phyloP scores from a whole-genome alignment of 257 asterid species.

The Paulownia fortunei region DNA sequence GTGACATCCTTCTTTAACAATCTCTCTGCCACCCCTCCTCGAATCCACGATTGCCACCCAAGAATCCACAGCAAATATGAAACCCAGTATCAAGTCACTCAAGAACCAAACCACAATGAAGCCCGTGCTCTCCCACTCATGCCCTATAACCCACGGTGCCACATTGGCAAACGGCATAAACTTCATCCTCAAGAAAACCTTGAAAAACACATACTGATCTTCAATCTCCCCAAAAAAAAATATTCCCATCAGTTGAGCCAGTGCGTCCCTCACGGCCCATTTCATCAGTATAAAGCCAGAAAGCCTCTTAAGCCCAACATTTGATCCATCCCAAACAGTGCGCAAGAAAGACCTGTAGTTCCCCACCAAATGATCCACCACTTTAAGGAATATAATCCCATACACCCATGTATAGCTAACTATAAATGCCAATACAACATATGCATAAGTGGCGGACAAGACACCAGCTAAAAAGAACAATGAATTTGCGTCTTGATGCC shows the following conservation, averaged over 20 bases:
- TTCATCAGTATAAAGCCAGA: constrained; percentile 82
- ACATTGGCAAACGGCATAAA: constrained; percentile 73
- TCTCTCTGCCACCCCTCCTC: constrained; percentile 90
- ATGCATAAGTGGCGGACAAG: constrained; percentile 64
- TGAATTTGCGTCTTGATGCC: constrained; percentile 61
- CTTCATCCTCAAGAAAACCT: constrained; percentile 75
- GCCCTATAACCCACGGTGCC: constrained; percentile 80
- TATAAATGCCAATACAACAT: constrained; percentile 71
- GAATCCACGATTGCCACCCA: constrained; percentile 87
- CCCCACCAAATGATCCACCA: constrained; percentile 75
- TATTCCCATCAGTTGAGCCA: constrained; percentile 75
- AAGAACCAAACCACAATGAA: constrained; percentile 67
- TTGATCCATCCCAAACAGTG: constrained; percentile 78
- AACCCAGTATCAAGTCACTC: constrained; percentile 70
- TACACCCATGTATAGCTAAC: constrained; percentile 77
- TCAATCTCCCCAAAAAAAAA: constrained; percentile 79
- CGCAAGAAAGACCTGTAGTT: constrained; percentile 56
- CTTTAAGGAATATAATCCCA: constrained; percentile 73
- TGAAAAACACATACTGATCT: constrained; percentile 70
- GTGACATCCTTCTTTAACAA: constrained; percentile 79
- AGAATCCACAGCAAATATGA: constrained; percentile 73
- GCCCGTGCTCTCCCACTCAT: constrained; percentile 80
- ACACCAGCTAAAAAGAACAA: constrained; percentile 64
- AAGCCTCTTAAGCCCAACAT: constrained; percentile 75
- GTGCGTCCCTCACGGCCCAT: constrained; percentile 94